These are phyloP conservation scores for Clavulina sp. DNA, from an alignment of 768 basidiomycete species.

Conservation along the genomic window DNA sequence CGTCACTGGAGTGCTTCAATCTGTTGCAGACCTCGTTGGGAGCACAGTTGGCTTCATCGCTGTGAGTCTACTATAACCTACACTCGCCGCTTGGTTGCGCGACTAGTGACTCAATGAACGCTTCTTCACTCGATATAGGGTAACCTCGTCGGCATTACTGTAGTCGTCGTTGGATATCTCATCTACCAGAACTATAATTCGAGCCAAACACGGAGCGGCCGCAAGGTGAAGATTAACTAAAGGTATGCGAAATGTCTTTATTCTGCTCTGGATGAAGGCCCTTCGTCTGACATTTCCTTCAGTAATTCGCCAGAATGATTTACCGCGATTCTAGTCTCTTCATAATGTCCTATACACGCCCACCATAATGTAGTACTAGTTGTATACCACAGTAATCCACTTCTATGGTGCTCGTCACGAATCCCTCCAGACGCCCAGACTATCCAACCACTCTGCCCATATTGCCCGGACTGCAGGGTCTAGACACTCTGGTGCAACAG, in stretches of 20 bases:
- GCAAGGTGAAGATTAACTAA: background rate
- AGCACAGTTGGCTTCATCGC: background rate
- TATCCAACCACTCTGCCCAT: slow-evolving; percentile 4
- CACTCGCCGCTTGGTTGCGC: background rate
- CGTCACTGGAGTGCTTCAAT: background rate
- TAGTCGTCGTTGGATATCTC: background rate
- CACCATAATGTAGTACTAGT: background rate
- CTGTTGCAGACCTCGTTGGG: background rate
- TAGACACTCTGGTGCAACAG: slow-evolving; percentile 6
- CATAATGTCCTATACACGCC: no score
- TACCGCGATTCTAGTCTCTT: no score
- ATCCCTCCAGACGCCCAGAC: background rate
- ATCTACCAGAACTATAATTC: background rate
- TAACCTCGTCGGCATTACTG: background rate
- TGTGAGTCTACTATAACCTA: background rate
- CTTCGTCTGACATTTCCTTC: no score
- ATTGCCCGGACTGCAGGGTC: background rate
- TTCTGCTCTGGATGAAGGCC: no score
- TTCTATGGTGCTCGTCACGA: no score
- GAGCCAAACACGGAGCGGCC: background rate
- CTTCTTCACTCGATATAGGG: background rate
- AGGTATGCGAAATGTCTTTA: no score
- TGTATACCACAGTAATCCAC: background rate
- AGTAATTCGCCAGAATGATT: no score
- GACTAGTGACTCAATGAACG: no score